Evolutionary conservation across 768 basidiomycete genomes (phyloP), one percentile per base, ranked within the genome.

Genomic region (Mrakia gelida): DNA sequence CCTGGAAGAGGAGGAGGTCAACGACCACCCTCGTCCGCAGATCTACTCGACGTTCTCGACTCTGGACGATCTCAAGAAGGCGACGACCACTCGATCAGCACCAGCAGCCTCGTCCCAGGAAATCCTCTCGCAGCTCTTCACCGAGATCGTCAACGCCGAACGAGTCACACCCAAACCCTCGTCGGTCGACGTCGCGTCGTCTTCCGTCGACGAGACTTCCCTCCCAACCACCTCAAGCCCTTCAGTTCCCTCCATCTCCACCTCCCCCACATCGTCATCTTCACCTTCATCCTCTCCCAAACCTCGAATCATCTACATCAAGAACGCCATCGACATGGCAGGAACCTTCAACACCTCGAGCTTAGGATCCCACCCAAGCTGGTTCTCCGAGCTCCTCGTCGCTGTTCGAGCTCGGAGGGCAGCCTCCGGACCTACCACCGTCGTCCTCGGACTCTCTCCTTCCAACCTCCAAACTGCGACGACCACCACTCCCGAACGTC

Each of bases 361-460:
- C n/a, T 68, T 23, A 9, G 75, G 41, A 45, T 38, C 43, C 13
- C 41, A 28, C 1, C 67, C 54, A 2, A 84, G 87, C 0, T 95
- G 95, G 94, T 95, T 92, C 82, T 90, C 92, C 16, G 87, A 90
- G 56, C 87, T 98, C 34, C 86, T 94, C 21, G 87, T 89, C 41
- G 91, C 92, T 18, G 92, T 95, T n/a, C 89, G 90, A 62, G 87
- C 90, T 75, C 88, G 93, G 54, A 89, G 94, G 45, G 88, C 89
- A 1, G 88, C 90, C 18, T 80, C 84, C 52, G 89, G 89, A 82
- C 92, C 94, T 3, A 92, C 91, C 81, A 89, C 91, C 11, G 93
- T 97, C 68, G 87, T 97, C 26, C 92, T 96, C 81, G 93, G 94
- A n/a, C 89, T 93, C 81, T 90, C 91, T 0, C 93, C 94, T 38